Conservation (phyloP, 306 rosid genomes). For the Biancaea sappan region DNA sequence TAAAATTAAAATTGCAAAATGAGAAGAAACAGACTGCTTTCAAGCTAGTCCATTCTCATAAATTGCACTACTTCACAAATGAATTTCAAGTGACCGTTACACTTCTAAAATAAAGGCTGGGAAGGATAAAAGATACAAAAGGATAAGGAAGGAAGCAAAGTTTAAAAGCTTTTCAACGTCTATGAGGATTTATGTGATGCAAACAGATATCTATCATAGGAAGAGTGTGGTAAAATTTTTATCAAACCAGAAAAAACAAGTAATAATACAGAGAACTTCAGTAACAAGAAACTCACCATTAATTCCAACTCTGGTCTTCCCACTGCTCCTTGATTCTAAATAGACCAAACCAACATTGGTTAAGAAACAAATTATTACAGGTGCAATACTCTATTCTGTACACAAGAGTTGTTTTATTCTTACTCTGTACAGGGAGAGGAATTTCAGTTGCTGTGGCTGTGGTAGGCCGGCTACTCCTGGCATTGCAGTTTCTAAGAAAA, state of each 20-base stretch:
- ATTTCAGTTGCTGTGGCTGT: conserved; percentile 89
- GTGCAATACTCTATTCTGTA: background rate
- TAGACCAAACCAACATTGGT: conserved; percentile 34
- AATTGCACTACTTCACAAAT: background rate
- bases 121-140: background rate
- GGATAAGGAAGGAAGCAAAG: background rate
- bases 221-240: background rate
- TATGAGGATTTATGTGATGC: background rate
- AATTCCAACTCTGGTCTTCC: conserved; percentile 83
- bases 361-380: conserved; percentile 29
- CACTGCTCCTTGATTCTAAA: conserved; percentile 66
- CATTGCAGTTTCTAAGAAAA: conserved; percentile 51
- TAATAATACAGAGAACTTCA: conserved; percentile 9
- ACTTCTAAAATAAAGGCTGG: background rate
- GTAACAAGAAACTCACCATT: conserved; percentile 62
- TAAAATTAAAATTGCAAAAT: background rate
- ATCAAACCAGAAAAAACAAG: conserved; percentile 10
- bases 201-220: background rate
- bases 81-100: background rate
- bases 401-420: conserved; percentile 27
- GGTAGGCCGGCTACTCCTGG: conserved; percentile 57
- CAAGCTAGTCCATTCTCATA: background rate
- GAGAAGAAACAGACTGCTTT: background rate
- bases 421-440: conserved; percentile 79
- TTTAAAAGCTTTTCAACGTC: background rate